A percentile compares a stretch with the other conserved stretches of the same genome.
Conservation (phyloP, 805 yeast species). For the Sugiyamaella lignohabitans region DNA sequence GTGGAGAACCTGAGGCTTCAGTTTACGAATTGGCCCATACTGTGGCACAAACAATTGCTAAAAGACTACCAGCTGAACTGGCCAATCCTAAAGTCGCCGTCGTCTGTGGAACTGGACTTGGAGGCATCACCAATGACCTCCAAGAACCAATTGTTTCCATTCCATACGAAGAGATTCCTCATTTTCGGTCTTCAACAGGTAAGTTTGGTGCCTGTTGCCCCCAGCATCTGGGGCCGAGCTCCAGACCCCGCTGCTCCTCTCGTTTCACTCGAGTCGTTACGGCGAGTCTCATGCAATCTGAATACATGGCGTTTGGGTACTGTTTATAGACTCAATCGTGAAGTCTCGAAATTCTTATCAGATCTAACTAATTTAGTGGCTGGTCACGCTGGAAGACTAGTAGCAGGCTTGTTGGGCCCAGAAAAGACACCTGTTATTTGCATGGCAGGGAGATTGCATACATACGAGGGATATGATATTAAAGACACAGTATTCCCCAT, state of each 20-base stretch:
- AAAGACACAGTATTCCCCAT: constrained; percentile 80
- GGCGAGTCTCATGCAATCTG: too few relatives aligned
- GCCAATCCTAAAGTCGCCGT: constrained; percentile 58
- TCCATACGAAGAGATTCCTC: constrained; percentile 66
- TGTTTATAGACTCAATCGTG: background rate
- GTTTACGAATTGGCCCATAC: constrained; percentile 8
- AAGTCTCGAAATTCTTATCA: too few relatives aligned
- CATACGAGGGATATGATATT: constrained; percentile 86
- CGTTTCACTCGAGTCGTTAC: too few relatives aligned
- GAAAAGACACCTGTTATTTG: constrained; percentile 75
- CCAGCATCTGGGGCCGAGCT: background rate
- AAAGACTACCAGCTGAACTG: constrained; percentile 19
- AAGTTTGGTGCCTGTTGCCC: too few relatives aligned
- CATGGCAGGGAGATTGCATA: constrained; percentile 91
- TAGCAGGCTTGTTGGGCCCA: constrained; percentile 69
- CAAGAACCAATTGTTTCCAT: constrained; percentile 41
- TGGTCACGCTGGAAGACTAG: constrained; percentile 81
- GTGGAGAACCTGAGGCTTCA: background rate
- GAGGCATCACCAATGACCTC: constrained; percentile 65
- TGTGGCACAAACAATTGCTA: constrained; percentile 16
- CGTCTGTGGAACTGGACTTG: constrained; percentile 92
- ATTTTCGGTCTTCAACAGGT: constrained; percentile 66
- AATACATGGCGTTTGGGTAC: background rate
- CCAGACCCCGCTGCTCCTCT: too few relatives aligned
- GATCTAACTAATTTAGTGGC: constrained; percentile 44